phyloP scores from a whole-genome alignment of 805 yeast species.

The Candida namnaoensis region DNA sequence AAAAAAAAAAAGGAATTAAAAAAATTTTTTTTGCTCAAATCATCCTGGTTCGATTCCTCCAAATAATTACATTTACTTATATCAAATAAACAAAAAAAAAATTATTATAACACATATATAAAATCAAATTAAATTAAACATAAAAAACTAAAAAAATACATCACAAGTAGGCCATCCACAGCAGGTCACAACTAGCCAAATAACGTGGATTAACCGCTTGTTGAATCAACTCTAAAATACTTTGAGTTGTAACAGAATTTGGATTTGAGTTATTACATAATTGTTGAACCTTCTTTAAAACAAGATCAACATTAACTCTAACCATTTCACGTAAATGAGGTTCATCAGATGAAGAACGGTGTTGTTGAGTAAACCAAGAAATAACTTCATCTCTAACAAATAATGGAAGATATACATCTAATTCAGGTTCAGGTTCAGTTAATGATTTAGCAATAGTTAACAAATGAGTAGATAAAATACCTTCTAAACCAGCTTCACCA shows the following conservation, averaged over 20 bases:
- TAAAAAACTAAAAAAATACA: neutral
- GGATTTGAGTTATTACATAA: conserved; percentile 55
- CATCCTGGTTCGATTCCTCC: too few species aligned
- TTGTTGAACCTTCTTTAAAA: conserved; percentile 70
- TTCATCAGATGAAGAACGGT: conserved; percentile 75
- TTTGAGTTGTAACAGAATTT: conserved; percentile 71
- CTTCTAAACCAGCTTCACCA: conserved; percentile 92
- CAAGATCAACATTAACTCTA: conserved; percentile 76
- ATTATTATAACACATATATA: neutral
- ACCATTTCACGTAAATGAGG: conserved; percentile 83
- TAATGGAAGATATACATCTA: conserved; percentile 85
- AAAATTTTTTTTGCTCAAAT: too few species aligned
- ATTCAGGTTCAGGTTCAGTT: conserved; percentile 84
- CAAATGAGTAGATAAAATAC: conserved; percentile 77
- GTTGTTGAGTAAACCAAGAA: conserved; percentile 88
- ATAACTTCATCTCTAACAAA: conserved; percentile 94
- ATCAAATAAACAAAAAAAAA: too few species aligned
- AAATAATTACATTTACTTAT: too few species aligned
- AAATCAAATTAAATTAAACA: neutral
- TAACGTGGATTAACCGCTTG: conserved; percentile 95
- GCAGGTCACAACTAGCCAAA: conserved; percentile 81
- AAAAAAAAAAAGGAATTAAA: too few species aligned
- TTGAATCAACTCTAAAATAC: conserved; percentile 81
- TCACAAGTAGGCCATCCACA: conserved; percentile 89
- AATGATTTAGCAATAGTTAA: conserved; percentile 82